Percentiles rank a stretch among this genome's conserved stretches.
phyloP scores from a whole-genome alignment of 495 filamentous ascomycete genomes.

The Penicillium nucicola region DNA sequence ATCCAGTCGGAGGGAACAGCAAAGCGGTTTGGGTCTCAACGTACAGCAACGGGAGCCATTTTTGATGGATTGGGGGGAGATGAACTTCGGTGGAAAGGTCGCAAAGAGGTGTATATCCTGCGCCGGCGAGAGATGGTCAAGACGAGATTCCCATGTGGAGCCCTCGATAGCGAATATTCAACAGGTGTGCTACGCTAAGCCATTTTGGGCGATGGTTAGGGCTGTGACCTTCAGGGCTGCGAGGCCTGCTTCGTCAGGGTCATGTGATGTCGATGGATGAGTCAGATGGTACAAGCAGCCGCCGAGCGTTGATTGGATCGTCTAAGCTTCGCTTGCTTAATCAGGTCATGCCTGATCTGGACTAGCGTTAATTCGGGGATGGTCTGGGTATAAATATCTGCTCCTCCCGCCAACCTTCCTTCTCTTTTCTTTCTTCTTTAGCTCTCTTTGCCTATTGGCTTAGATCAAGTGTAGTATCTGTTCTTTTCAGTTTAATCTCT shows the following conservation, averaged over 20 bases:
- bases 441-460: constrained; percentile 59
- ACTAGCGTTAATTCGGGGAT: constrained; percentile 16
- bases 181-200: constrained; percentile 28
- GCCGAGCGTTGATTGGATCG: constrained; percentile 15
- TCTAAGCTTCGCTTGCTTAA: background rate
- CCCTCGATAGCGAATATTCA: constrained; percentile 18
- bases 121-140: constrained; percentile 40
- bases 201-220: constrained; percentile 26
- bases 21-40: constrained; percentile 76
- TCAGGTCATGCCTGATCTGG: background rate
- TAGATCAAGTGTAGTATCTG: constrained; percentile 99
- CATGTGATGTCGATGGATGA: background rate
- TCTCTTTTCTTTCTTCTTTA: constrained; percentile 51
- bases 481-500: constrained; percentile 98
- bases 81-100: constrained; percentile 35
- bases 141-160: constrained; percentile 31
- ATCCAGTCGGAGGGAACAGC: constrained; percentile 60
- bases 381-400: constrained; percentile 28
- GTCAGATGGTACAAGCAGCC: too few relatives aligned
- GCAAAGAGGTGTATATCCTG: constrained; percentile 63
- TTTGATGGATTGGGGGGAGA: constrained; percentile 29
- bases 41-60: constrained; percentile 67
- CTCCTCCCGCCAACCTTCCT: constrained; percentile 20
- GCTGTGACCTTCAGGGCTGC: background rate
- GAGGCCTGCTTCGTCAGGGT: background rate